Conservation (phyloP, 2,329 filamentous ascomycete species). For the Didymella sp. region DNA sequence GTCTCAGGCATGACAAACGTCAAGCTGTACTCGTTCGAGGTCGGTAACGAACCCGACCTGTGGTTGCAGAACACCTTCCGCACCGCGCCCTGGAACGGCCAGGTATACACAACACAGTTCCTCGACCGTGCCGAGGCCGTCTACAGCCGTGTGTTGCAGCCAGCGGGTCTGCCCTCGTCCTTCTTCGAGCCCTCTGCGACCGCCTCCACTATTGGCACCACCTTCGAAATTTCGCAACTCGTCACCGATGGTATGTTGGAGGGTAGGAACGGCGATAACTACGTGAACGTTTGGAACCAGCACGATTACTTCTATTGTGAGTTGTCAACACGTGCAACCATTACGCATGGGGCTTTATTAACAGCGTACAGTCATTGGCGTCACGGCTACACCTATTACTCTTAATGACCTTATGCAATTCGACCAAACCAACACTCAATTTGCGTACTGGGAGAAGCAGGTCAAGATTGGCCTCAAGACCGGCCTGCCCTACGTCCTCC, state of each 20-base stretch:
- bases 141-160: conserved; percentile 55
- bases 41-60: conserved; percentile 55
- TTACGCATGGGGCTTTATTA: conserved; percentile 15
- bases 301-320: conserved; percentile 62
- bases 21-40: conserved; percentile 53
- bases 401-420: conserved; percentile 56
- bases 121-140: conserved; percentile 54
- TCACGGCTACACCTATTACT: conserved; percentile 54
- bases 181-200: conserved; percentile 60
- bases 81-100: conserved; percentile 53
- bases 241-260: conserved; percentile 51
- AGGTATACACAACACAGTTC: conserved; percentile 56
- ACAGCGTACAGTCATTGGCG: conserved; percentile 52
- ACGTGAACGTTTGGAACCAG: conserved; percentile 58
- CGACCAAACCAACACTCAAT: conserved; percentile 56
- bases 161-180: conserved; percentile 49
- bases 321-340: conserved; percentile 5
- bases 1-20: conserved; percentile 48
- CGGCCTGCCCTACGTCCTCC: conserved; percentile 56
- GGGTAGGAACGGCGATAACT: conserved; percentile 47
- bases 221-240: conserved; percentile 56
- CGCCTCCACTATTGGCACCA: conserved; percentile 59
- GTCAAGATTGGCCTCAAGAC: conserved; percentile 53
- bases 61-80: conserved; percentile 56
- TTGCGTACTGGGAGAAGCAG: conserved; percentile 56